phyloP scores from a whole-genome alignment of 2,329 filamentous ascomycete species.

The Pseudonectria foliicola region DNA sequence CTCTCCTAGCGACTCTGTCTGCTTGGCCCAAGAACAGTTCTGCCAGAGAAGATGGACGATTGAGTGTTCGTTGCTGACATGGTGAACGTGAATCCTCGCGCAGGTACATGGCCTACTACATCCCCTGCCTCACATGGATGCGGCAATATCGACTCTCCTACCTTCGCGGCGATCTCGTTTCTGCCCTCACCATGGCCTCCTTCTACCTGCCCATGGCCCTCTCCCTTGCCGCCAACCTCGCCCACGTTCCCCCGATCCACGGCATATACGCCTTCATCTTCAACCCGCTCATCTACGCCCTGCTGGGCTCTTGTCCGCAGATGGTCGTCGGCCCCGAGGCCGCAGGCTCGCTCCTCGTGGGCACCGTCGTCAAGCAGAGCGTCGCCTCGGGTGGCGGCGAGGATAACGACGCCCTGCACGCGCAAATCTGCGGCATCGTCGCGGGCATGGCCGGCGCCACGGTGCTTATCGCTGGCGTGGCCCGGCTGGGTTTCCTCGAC shows the following conservation, averaged over 20 bases:
- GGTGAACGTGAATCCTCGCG: too few species aligned
- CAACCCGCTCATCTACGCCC: slow-evolving; percentile 82
- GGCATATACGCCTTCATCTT: slow-evolving; percentile 92
- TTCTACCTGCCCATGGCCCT: slow-evolving; percentile 98
- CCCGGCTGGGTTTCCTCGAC: slow-evolving; percentile 84
- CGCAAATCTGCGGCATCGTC: slow-evolving; percentile 78
- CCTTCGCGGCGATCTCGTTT: slow-evolving; percentile 76
- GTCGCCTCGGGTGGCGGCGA: slow-evolving; percentile 64
- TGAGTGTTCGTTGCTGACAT: slow-evolving; percentile 6
- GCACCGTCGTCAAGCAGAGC: slow-evolving; percentile 73
- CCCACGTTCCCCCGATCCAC: slow-evolving; percentile 86
- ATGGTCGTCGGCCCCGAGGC: slow-evolving; percentile 95
- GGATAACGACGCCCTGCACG: slow-evolving; percentile 60
- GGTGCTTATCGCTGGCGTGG: slow-evolving; percentile 79
- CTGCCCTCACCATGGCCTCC: slow-evolving; percentile 92
- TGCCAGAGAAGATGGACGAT: neutral
- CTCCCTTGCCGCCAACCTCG: slow-evolving; percentile 85
- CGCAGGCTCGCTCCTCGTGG: slow-evolving; percentile 83
- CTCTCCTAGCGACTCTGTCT: neutral
- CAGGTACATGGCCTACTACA: slow-evolving; percentile 87
- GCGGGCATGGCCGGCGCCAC: slow-evolving; percentile 82
- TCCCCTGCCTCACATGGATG: slow-evolving; percentile 88
- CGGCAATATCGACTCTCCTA: slow-evolving; percentile 77
- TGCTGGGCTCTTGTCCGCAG: slow-evolving; percentile 84
- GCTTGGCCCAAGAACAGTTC: neutral